Conservation (phyloP, 768 basidiomycete genomes). For the Russula lepida region DNA sequence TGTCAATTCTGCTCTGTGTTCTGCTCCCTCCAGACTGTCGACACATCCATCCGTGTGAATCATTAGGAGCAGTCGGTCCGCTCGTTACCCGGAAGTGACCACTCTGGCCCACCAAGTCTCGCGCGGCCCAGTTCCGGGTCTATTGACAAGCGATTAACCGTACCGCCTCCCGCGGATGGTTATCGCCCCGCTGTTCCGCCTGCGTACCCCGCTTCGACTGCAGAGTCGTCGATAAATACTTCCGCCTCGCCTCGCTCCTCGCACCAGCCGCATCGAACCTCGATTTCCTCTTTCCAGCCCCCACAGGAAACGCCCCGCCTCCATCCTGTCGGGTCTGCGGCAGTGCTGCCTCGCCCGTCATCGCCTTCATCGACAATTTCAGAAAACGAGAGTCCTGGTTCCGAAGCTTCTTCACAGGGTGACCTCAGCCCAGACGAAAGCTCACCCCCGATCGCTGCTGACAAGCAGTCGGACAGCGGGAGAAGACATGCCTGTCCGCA, state of each 20-base stretch:
- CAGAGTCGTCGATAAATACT: conserved; percentile 3
- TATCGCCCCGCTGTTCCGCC: conserved; percentile 1
- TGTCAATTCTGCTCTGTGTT: neutral
- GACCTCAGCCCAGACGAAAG: conserved; percentile 13
- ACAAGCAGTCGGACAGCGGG: conserved; percentile 21
- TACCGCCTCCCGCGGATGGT: conserved; percentile 4
- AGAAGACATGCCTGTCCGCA: conserved; percentile 32
- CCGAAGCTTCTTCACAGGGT: conserved; percentile 8
- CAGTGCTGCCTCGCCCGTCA: conserved; percentile 6
- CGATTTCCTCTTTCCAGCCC: conserved; percentile 5
- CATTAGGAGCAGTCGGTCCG: conserved; percentile 12
- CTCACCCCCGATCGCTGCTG: conserved; percentile 4
- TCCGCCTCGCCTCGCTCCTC: neutral
- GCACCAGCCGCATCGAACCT: neutral
- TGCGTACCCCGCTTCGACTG: neutral
- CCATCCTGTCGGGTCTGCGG: conserved; percentile 3
- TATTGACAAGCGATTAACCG: conserved; percentile 4
- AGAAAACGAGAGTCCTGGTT: conserved; percentile 17
- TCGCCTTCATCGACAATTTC: conserved; percentile 18
- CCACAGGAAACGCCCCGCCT: conserved; percentile 9
- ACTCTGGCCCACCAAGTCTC: neutral
- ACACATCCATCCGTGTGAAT: neutral
- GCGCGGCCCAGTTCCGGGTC: conserved; percentile 4
- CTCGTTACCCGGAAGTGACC: neutral
- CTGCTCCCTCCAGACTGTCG: neutral